Base-by-base conservation (phyloP, 495 filamentous ascomycete genomes). In the Peziza echinospora region DNA sequence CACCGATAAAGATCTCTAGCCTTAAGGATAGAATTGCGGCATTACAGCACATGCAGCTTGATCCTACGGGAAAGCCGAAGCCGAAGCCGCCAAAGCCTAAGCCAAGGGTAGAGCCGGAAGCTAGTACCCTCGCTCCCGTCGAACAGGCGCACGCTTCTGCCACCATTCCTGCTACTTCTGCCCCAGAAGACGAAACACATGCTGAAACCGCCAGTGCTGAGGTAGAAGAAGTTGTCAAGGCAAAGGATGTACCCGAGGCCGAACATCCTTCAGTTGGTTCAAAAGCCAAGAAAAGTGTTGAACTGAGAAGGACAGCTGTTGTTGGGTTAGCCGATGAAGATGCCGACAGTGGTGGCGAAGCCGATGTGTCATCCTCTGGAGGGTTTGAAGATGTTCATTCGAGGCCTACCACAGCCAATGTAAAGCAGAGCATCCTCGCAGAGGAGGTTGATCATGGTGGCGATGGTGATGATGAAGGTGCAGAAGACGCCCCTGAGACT, bases 11-110 rank as follows among this genome's bases (percentile, higher is more conserved):
- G 62, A 83, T 85, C 13, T 80, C 81, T 47, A 94, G 79, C 51
- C 63, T 97, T 50, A 97, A 96, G 61, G 89, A 97, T 49, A 67
- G 89, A 21, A 92, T 96, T 62, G 89, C 89, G 13, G 65, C 92
- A 41, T 66, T 97, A 9, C 89, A 97, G 60, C 87, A 83, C 58
- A 86, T 96, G 57, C 89, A 96, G 58, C 65, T 81, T 60, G 87
- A 93, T 63, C 81, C 81, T 13, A 77, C 82, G 41, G 87, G 80
- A 65, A 87, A 93, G 62, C 83, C 91, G 60, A 93, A 93, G 66
- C 76, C 80, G 16, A 85, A 82, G 59, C 69, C 69, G 47, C 82
- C 84, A 17, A 66, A 65, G 21, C 65, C 75, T 5, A 91, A 84
- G 68, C 4, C 4, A 4, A 87, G 76, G 43, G n/a, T n/a, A n/a